Percentiles rank a stretch among this genome's conserved stretches.
Conservation (phyloP, 2,329 filamentous ascomycete genomes). For the Nothomitra cinnamomea region DNA sequence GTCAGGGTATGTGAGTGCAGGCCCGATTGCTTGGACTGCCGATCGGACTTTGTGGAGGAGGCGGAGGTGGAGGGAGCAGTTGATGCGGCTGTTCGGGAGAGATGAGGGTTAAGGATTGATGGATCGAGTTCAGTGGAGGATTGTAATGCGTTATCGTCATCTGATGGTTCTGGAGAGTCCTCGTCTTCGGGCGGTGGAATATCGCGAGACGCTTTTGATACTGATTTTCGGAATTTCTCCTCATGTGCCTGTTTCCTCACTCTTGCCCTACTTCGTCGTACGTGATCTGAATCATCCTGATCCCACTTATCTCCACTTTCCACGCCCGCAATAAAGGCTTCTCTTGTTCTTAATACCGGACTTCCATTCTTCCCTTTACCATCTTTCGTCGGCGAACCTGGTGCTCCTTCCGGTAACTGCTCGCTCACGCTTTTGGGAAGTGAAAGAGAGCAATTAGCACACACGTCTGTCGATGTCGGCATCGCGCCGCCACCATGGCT, state of each 20-base stretch:
- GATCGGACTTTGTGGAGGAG: slow-evolving; percentile 10
- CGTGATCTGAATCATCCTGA: slow-evolving; percentile 21
- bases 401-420: slow-evolving; percentile 33
- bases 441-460: slow-evolving; percentile 39
- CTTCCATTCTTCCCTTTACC: slow-evolving; percentile 32
- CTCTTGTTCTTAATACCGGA: slow-evolving; percentile 36
- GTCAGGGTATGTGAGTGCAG: slow-evolving; percentile 36
- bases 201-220: neutral
- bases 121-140: slow-evolving; percentile 2
- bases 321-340: slow-evolving; percentile 30
- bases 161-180: neutral
- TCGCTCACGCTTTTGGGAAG: slow-evolving; percentile 36
- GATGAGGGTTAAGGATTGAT: slow-evolving; percentile 12
- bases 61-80: slow-evolving; percentile 21
- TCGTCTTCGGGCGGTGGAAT: neutral
- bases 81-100: slow-evolving; percentile 14
- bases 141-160: neutral
- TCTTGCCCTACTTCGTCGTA: slow-evolving; percentile 1
- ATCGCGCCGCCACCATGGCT: neutral
- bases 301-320: slow-evolving; percentile 17
- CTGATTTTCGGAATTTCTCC: neutral
- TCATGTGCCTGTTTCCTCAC: neutral
- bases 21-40: slow-evolving; percentile 15
- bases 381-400: slow-evolving; percentile 31
- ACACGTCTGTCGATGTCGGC: slow-evolving; percentile 25